Conservation (phyloP, 805 yeast genomes). For the Yamadazyma akitaensis region DNA sequence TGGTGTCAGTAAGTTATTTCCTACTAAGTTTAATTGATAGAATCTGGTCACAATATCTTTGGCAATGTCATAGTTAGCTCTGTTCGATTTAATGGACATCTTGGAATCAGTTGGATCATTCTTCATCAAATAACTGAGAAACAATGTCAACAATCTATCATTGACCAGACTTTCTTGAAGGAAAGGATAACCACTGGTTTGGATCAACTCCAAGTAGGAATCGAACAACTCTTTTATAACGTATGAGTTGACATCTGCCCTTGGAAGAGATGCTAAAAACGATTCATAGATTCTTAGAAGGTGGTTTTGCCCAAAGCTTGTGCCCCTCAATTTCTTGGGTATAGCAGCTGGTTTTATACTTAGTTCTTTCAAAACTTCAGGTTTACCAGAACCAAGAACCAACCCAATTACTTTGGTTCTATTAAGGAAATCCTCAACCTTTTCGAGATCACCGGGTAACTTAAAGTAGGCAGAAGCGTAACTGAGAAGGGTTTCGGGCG, state of each 20-base stretch:
- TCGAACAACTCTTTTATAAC: slow-evolving; percentile 16
- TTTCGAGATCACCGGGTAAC: slow-evolving; percentile 4
- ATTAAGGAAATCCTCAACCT: slow-evolving; percentile 21
- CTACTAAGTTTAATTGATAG: slow-evolving; percentile 12
- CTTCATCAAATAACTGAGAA: slow-evolving; percentile 25
- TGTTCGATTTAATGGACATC: slow-evolving; percentile 15
- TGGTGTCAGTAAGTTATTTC: slow-evolving; percentile 17
- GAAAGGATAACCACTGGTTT: not conserved
- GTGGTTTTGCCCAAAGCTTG: slow-evolving; percentile 7
- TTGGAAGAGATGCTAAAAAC: slow-evolving; percentile 16
- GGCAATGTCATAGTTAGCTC: slow-evolving; percentile 22
- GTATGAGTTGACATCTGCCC: slow-evolving; percentile 15
- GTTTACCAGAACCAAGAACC: slow-evolving; percentile 20
- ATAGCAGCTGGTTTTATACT: slow-evolving; percentile 10
- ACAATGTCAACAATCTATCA: slow-evolving; percentile 13
- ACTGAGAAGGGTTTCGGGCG: slow-evolving; percentile 36
- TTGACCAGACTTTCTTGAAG: slow-evolving; percentile 2
- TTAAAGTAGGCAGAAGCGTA: slow-evolving; percentile 30
- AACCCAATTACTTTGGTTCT: slow-evolving; percentile 25
- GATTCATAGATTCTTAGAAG: slow-evolving; percentile 22
- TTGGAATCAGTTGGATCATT: slow-evolving; percentile 16
- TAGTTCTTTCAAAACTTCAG: slow-evolving; percentile 11
- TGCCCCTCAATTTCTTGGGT: slow-evolving; percentile 15
- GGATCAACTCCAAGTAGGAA: slow-evolving; percentile 16
- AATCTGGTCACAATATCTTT: slow-evolving; percentile 26